Percentiles rank a stretch among this genome's conserved stretches.
These are phyloP conservation scores for Gynandropsis gynandra DNA, from an alignment of 345 rosid species.

Conservation along the genomic window DNA sequence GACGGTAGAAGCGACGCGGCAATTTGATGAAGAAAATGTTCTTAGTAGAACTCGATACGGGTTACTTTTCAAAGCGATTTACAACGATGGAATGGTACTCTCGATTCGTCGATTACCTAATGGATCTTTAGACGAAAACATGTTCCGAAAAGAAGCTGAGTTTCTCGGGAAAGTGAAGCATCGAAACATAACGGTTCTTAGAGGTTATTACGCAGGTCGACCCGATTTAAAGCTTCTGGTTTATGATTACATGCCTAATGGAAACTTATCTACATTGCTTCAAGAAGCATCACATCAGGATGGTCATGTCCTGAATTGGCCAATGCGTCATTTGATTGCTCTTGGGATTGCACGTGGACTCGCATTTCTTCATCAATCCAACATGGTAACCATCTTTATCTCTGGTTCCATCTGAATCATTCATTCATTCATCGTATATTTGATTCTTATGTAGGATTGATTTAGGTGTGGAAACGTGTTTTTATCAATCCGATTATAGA, in stretches of 20 bases:
- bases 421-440: no score
- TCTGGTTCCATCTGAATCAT: no score
- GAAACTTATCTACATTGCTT: slow-evolving; percentile 81
- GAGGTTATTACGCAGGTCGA: slow-evolving; percentile 83
- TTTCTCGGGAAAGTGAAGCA: slow-evolving; percentile 76
- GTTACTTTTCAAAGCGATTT: slow-evolving; percentile 78
- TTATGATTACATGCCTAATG: slow-evolving; percentile 96
- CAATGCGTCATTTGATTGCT: slow-evolving; percentile 96
- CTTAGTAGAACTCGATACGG: slow-evolving; percentile 70
- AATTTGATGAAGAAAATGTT: slow-evolving; percentile 91
- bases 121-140: slow-evolving; percentile 52
- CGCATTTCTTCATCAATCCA: slow-evolving; percentile 62
- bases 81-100: slow-evolving; percentile 86
- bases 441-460: no score
- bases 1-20: slow-evolving; percentile 78
- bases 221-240: slow-evolving; percentile 74
- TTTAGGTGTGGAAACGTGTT: no score
- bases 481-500: no score
- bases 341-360: slow-evolving; percentile 91
- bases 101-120: slow-evolving; percentile 64
- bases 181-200: slow-evolving; percentile 75
- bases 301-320: slow-evolving; percentile 97
- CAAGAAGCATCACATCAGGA: slow-evolving; percentile 98
- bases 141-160: slow-evolving; percentile 83
- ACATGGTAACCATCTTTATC: slow-evolving; percentile 29